Evolutionary conservation across 306 rosid genomes (phyloP).

Genomic region (Malus sieversii): DNA sequence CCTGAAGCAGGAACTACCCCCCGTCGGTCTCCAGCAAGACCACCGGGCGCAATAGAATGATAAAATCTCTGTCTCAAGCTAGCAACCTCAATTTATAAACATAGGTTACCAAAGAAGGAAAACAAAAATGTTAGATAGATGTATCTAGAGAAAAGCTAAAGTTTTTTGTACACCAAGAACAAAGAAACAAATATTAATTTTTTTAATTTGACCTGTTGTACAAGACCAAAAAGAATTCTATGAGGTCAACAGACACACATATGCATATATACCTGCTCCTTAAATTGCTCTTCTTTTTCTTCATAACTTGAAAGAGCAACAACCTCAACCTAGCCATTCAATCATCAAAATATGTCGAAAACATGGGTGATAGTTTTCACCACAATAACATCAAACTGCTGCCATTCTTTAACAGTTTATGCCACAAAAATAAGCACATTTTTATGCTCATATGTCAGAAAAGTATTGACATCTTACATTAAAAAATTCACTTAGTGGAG

Average conservation of each 20-base stretch:
- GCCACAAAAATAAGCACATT: background rate
- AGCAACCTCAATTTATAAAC: constrained; percentile 52
- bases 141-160: constrained; percentile 15
- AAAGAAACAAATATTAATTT: background rate
- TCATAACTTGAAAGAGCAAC: constrained; percentile 95
- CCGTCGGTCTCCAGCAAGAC: constrained; percentile 97
- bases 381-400: background rate
- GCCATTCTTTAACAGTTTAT: background rate
- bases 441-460: background rate
- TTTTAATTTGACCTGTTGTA: background rate
- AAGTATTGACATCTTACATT: constrained; percentile 40
- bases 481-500: constrained; percentile 94
- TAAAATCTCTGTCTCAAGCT: constrained; percentile 71
- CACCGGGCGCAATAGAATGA: constrained; percentile 92
- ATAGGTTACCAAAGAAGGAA: constrained; percentile 10
- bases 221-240: background rate
- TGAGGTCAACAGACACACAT: background rate
- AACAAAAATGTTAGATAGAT: constrained; percentile 8
- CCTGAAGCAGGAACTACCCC: constrained; percentile 99
- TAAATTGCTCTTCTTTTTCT: constrained; percentile 96
- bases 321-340: constrained; percentile 78
- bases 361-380: background rate
- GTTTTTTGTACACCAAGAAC: background rate
- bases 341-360: constrained; percentile 24
- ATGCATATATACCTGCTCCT: constrained; percentile 61